These are phyloP conservation scores for Parathielavia appendiculata DNA, from an alignment of 495 filamentous ascomycete species.

Conservation along the genomic window DNA sequence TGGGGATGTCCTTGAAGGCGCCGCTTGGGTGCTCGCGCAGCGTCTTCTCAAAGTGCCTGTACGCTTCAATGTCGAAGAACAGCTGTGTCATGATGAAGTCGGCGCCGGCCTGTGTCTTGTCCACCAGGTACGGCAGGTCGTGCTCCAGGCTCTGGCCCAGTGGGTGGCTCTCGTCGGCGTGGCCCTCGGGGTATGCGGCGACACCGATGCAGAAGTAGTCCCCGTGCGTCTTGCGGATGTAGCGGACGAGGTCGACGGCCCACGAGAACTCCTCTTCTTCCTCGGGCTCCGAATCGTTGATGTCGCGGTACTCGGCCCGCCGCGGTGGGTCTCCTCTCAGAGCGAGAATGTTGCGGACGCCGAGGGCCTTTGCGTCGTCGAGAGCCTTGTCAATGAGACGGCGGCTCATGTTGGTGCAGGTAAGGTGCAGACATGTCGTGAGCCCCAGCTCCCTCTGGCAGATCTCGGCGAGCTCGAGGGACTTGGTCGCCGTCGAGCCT, in stretches of 20 bases:
- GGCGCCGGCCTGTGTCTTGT: slow-evolving; percentile 86
- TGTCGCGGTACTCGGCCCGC: slow-evolving; percentile 71
- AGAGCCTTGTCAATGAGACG: slow-evolving; percentile 80
- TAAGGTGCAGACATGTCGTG: slow-evolving; percentile 93
- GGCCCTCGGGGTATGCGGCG: slow-evolving; percentile 90
- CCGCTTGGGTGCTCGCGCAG: slow-evolving; percentile 80
- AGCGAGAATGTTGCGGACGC: slow-evolving; percentile 90
- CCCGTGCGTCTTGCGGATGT: slow-evolving; percentile 78
- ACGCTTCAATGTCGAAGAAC: slow-evolving; percentile 85
- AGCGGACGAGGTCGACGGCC: slow-evolving; percentile 84
- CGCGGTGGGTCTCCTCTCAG: slow-evolving; percentile 90
- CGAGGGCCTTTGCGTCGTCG: slow-evolving; percentile 86
- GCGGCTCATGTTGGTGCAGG: slow-evolving; percentile 95
- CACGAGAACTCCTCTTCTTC: slow-evolving; percentile 77
- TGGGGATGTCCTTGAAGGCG: slow-evolving; percentile 79
- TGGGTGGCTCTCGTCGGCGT: slow-evolving; percentile 81
- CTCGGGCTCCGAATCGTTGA: slow-evolving; percentile 47
- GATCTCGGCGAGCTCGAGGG: slow-evolving; percentile 89
- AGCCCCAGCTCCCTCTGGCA: slow-evolving; percentile 87
- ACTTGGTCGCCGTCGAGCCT: slow-evolving; percentile 83
- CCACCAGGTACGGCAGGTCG: slow-evolving; percentile 84
- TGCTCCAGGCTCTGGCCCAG: slow-evolving; percentile 69
- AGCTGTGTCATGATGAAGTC: slow-evolving; percentile 99
- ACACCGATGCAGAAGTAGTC: slow-evolving; percentile 98
- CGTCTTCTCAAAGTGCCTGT: slow-evolving; percentile 68